Conservation (phyloP, 2,329 filamentous ascomycete genomes). For the Alternaria sp. region DNA sequence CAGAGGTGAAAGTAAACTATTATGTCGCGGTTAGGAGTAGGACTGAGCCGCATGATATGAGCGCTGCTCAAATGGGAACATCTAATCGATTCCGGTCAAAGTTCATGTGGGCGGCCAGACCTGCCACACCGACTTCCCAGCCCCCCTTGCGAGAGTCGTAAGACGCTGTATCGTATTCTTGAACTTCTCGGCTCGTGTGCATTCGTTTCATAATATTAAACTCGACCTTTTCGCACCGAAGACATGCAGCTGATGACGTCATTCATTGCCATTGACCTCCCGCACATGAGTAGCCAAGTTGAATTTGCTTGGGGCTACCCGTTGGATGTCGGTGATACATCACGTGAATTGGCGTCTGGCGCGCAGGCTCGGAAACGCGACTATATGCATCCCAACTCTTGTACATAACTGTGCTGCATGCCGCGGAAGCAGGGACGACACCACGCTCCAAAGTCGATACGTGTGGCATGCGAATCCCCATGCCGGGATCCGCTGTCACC, state of each 20-base stretch:
- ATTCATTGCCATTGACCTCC: not conserved
- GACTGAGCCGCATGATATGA: not conserved
- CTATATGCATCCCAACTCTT: not conserved
- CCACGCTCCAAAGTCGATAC: not conserved
- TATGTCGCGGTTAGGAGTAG: not conserved
- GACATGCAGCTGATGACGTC: not conserved
- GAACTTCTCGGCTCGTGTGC: not conserved
- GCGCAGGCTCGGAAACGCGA: not conserved
- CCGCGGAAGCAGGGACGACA: not conserved
- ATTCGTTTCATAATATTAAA: not conserved
- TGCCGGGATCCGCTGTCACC: slow-evolving; percentile 9
- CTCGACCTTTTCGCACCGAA: not conserved
- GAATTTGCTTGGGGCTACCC: too few relatives aligned
- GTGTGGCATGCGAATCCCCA: slow-evolving; percentile 1
- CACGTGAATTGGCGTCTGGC: slow-evolving; percentile 12
- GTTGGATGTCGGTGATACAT: not conserved
- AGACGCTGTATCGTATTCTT: not conserved
- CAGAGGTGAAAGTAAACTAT: not conserved
- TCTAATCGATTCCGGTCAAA: not conserved
- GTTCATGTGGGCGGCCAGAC: not conserved
- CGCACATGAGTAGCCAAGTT: not conserved
- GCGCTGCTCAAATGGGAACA: not conserved
- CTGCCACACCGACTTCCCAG: not conserved
- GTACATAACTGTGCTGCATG: not conserved
- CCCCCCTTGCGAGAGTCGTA: not conserved